Base-by-base conservation (phyloP, 768 basidiomycete genomes). In the Multifurca ochricompacta region DNA sequence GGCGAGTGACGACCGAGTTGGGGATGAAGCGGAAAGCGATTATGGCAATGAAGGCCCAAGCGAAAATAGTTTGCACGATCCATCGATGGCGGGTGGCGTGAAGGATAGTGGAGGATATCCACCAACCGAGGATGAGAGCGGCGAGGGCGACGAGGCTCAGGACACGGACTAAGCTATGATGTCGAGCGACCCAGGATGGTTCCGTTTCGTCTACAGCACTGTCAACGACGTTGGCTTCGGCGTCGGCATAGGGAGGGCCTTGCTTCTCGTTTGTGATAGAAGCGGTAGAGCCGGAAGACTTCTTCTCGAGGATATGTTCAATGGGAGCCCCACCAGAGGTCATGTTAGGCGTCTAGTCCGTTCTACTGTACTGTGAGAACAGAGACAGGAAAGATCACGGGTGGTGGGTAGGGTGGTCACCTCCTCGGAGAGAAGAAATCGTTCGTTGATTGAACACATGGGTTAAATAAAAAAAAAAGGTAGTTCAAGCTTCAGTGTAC, bases 1-100 rank as follows among this genome's bases (percentile, higher is more conserved):
- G 91, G 41, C 74, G 74, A 16, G 85, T 77, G 47, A 92, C 73
- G 27, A 81, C 71, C 3, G 79, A 76, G 66, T 79, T 84, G 58
- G 89, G 88, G 51, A 91, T 81, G 67, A 80, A 91, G n/a, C 87
- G 81, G 74, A 90, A 91, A 3, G 84, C 85, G 58, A 91, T 91
- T 57, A 88, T 75, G 5, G 79, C 59, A 59, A 91, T 73, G 71
- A 91, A 89, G 50, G 80, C 79, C 89, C 91, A 93, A 2, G 89
- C 86, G 62, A 85, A 86, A 34, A 91, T 37, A 0, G 87, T 85
- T 68, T 90, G 87, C 8, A 85, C 83, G 58, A 91, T 77, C 87
- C 89, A 92, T 71, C 87, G 75, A 67, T 79, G 82, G 48, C 89
- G 79, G 3, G 90, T 91, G 5, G 75, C 80, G 50, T 72, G 62